phyloP scores from a whole-genome alignment of 1,284 basidiomycete species.

The Ustilago curta region DNA sequence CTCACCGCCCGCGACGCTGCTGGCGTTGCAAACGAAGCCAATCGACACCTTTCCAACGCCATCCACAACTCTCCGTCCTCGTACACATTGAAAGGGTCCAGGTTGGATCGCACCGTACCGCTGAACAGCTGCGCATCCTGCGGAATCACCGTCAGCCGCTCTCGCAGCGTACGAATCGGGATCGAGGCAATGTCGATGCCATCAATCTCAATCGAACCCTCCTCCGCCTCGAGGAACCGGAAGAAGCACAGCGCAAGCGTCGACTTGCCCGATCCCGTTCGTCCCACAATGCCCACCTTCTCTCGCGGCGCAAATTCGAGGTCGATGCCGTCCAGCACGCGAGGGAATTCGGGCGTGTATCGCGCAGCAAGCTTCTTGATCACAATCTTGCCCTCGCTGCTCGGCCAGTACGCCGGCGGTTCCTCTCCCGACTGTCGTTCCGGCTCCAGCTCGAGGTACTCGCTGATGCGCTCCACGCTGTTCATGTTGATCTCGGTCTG shows the following conservation, averaged over 20 bases:
- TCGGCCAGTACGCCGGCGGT: slow-evolving; percentile 69
- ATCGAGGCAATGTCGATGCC: slow-evolving; percentile 88
- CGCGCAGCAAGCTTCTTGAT: slow-evolving; percentile 66
- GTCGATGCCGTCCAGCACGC: slow-evolving; percentile 61
- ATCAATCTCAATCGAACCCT: slow-evolving; percentile 85
- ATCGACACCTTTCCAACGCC: slow-evolving; percentile 71
- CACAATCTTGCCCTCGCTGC: slow-evolving; percentile 60
- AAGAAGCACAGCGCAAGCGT: slow-evolving; percentile 93
- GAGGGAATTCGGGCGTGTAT: slow-evolving; percentile 67
- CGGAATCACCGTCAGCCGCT: slow-evolving; percentile 87
- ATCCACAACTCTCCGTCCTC: slow-evolving; percentile 77
- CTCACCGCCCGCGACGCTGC: slow-evolving; percentile 43
- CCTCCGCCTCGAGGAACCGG: slow-evolving; percentile 87
- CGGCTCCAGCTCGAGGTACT: slow-evolving; percentile 62
- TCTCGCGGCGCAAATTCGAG: slow-evolving; percentile 66
- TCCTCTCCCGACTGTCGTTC: slow-evolving; percentile 58
- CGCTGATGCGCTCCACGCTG: slow-evolving; percentile 68
- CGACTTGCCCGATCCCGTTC: slow-evolving; percentile 87
- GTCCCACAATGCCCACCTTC: slow-evolving; percentile 69
- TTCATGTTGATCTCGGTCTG: slow-evolving; percentile 70
- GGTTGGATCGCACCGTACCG: slow-evolving; percentile 67
- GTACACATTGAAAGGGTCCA: slow-evolving; percentile 78
- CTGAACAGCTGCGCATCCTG: slow-evolving; percentile 76
- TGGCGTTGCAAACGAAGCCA: slow-evolving; percentile 63
- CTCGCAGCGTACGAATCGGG: slow-evolving; percentile 86